A percentile compares a stretch with the other conserved stretches of the same genome.
These are phyloP conservation scores for Volvariella volvacea DNA, from an alignment of 1,284 basidiomycete genomes.

Conservation along the genomic window DNA sequence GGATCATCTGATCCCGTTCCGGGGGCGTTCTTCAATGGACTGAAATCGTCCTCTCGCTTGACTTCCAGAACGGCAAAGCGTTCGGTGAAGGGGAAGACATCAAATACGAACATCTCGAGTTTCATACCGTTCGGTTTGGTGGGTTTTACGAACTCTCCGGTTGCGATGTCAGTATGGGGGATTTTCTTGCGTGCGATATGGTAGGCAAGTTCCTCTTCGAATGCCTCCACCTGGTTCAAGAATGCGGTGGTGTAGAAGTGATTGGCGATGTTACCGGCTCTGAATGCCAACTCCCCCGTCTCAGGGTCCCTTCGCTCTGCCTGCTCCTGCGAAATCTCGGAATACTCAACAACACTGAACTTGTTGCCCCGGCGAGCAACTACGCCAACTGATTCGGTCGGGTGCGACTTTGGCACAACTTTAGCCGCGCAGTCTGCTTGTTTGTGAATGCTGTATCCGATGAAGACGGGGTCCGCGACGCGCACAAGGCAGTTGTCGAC, in stretches of 20 bases:
- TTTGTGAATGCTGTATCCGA: constrained; percentile 88
- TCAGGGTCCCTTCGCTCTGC: constrained; percentile 69
- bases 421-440: constrained; percentile 90
- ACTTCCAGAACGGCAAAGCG: constrained; percentile 89
- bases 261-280: constrained; percentile 97
- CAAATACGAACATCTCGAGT: constrained; percentile 97
- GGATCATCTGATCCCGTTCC: constrained; percentile 93
- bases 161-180: constrained; percentile 67
- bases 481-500: constrained; percentile 99
- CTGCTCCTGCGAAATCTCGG: constrained; percentile 87
- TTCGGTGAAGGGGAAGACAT: constrained; percentile 93
- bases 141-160: constrained; percentile 71
- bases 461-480: constrained; percentile 94
- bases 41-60: constrained; percentile 86
- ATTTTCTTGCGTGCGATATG: constrained; percentile 99
- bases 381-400: constrained; percentile 93
- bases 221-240: constrained; percentile 73
- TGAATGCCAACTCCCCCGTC: constrained; percentile 78
- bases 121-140: constrained; percentile 97
- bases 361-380: constrained; percentile 79
- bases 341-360: constrained; percentile 95
- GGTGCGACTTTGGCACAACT: constrained; percentile 86
- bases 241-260: constrained; percentile 95
- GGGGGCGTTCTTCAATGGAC: constrained; percentile 95
- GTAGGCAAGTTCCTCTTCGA: constrained; percentile 89